Evolutionary conservation across 2,329 filamentous ascomycete genomes (phyloP), one percentile per base, ranked within the genome.

Genomic region (Trichoderma semiorbis): DNA sequence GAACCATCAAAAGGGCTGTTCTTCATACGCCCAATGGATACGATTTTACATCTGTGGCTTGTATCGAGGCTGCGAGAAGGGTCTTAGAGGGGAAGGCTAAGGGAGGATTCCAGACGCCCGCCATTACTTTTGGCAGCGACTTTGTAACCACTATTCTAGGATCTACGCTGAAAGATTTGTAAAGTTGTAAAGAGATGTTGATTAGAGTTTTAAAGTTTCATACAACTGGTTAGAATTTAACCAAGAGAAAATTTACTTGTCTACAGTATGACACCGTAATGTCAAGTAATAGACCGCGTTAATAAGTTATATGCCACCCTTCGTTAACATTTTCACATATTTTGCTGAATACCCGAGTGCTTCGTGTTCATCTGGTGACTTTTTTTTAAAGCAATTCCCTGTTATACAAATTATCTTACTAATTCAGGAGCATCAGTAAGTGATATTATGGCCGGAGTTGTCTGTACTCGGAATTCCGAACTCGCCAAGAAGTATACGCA

Each of bases 231-330:
- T 18, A 3, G 16, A 43, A 10, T 43, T n/a, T 18, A 18, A 10
- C 0, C 1, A 10, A n/a, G 16, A n/a, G n/a, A 43, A 18, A 18
- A 8, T 3, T 8, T 18, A 1, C 5, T 0, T n/a, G 16, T 43
- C 7, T 10, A 2, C 1, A n/a, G 7, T 43, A n/a, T n/a, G 39
- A n/a, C 18, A 5, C 39, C 3, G 39, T 43, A 43, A 43, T 43
- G 18, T 10, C 0, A 43, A 43, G 16, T 7, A 43, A n/a, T 43
- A 43, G 39, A 43, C 7, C 16, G 3, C 36, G 36, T 18, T 34
- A 34, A 34, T 12, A 34, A 11, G 32, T 12, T 18, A 16, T 39
- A 0, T 39, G 36, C 16, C 16, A 43, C 36, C 16, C 3, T 8
- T 3, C 16, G 1, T 43, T 8, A 43, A 43, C 36, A 43, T 7